These are phyloP conservation scores for Talaromyces marneffei DNA, from an alignment of 2,329 filamentous ascomycete genomes.

Conservation along the genomic window DNA sequence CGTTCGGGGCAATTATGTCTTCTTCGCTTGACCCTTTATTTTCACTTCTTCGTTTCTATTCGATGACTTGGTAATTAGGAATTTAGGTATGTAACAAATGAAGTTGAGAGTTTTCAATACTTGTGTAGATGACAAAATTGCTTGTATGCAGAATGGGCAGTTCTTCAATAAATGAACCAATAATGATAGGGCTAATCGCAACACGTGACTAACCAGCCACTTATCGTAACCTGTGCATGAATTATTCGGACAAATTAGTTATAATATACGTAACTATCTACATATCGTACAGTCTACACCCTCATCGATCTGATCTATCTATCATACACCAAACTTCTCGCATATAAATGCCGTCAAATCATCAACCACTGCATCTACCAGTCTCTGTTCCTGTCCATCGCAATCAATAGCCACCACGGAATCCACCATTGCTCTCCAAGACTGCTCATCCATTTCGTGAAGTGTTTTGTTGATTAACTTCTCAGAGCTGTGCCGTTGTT, in stretches of 20 bases:
- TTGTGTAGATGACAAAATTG: not conserved
- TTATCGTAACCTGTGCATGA: too few relatives aligned
- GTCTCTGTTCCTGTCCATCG: not conserved
- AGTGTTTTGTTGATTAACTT: constrained; percentile 38
- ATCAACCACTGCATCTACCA: constrained; percentile 5
- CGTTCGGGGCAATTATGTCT: not conserved
- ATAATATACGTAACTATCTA: not conserved
- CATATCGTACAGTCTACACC: not conserved
- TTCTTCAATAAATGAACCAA: not conserved
- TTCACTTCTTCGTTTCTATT: not conserved
- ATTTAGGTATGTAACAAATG: not conserved
- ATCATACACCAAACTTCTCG: constrained; percentile 11
- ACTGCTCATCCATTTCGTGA: constrained; percentile 41
- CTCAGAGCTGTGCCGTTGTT: constrained; percentile 29
- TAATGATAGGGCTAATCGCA: not conserved
- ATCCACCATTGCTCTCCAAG: constrained; percentile 20
- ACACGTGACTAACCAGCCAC: not conserved
- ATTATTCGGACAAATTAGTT: not conserved
- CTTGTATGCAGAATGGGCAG: too few relatives aligned
- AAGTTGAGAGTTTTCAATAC: not conserved
- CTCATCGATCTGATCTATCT: not conserved
- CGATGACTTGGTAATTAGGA: not conserved
- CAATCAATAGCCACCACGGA: not conserved
- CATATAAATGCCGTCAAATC: constrained; percentile 11
- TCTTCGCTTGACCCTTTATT: not conserved